A percentile compares a stretch with the other conserved stretches of the same genome.
These are phyloP conservation scores for Geosmithia flava DNA, from an alignment of 2,329 filamentous ascomycete genomes.

Conservation along the genomic window DNA sequence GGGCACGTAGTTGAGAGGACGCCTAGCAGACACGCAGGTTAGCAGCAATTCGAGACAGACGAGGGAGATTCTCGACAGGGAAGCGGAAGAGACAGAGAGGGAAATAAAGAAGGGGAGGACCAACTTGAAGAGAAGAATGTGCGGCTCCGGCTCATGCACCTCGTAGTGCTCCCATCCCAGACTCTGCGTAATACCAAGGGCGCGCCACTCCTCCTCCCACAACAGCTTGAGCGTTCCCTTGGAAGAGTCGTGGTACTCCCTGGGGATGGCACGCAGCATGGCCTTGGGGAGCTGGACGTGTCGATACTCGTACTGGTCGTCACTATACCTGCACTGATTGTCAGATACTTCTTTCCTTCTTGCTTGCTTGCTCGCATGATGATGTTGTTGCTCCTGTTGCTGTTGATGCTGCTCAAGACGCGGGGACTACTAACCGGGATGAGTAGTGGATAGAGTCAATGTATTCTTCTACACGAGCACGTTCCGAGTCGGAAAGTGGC, in stretches of 20 bases:
- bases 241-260: conserved; percentile 75
- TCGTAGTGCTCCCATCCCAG: conserved; percentile 99
- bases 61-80: background rate
- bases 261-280: conserved; percentile 94
- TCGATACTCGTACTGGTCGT: conserved; percentile 88
- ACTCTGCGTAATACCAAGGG: conserved; percentile 96
- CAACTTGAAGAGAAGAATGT: conserved; percentile 97
- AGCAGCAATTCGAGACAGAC: background rate
- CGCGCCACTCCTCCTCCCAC: conserved; percentile 98
- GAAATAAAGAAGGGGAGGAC: conserved; percentile 14
- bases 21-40: conserved; percentile 32
- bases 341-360: background rate
- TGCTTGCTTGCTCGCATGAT: background rate
- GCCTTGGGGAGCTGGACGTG: conserved; percentile 96
- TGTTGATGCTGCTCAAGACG: background rate
- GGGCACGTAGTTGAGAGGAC: conserved; percentile 74
- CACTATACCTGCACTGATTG: conserved; percentile 59
- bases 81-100: background rate
- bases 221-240: conserved; percentile 91
- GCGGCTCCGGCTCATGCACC: conserved; percentile 95
- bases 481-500: conserved; percentile 68
- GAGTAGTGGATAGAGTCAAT: conserved; percentile 95
- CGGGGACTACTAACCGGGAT: conserved; percentile 51
- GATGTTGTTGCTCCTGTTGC: background rate
- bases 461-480: conserved; percentile 77